phyloP scores from a whole-genome alignment of 257 asterid genomes.

The Linaria vulgaris region DNA sequence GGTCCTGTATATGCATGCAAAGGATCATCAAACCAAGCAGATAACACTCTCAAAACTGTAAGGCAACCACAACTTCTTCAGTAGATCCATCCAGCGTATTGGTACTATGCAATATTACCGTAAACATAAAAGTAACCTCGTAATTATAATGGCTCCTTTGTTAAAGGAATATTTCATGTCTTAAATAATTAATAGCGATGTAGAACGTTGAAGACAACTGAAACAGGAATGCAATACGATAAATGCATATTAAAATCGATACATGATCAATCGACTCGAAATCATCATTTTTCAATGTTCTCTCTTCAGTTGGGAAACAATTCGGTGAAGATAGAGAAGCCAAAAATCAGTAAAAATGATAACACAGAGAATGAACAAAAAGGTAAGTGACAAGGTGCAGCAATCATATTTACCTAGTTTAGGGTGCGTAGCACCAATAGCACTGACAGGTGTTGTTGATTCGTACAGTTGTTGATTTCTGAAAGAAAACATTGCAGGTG shows the following conservation, averaged over 20 bases:
- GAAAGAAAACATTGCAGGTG: slow-evolving; percentile 70
- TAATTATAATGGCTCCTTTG: neutral
- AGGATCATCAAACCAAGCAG: slow-evolving; percentile 8
- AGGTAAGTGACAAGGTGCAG: slow-evolving; percentile 3
- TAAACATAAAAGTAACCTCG: no score
- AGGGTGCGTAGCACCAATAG: slow-evolving; percentile 95
- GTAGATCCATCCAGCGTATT: neutral
- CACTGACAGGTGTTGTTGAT: slow-evolving; percentile 65
- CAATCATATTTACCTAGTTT: slow-evolving; percentile 63
- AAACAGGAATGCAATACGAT: neutral
- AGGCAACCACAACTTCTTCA: neutral
- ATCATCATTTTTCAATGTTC: neutral
- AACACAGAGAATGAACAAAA: slow-evolving; percentile 21
- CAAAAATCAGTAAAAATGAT: slow-evolving; percentile 3
- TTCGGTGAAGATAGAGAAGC: neutral
- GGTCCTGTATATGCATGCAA: slow-evolving; percentile 3
- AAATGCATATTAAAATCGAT: no score
- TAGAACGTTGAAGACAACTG: slow-evolving; percentile 7
- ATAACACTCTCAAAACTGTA: slow-evolving; percentile 7
- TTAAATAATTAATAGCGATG: slow-evolving; percentile 11
- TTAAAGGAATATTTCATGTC: slow-evolving; percentile 4
- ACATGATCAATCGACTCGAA: neutral
- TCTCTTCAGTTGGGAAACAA: slow-evolving; percentile 9
- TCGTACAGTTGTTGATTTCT: slow-evolving; percentile 78
- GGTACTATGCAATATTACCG: neutral